Conservation (phyloP, 352 stramenopile genomes). For the Globisporangium polare region DNA sequence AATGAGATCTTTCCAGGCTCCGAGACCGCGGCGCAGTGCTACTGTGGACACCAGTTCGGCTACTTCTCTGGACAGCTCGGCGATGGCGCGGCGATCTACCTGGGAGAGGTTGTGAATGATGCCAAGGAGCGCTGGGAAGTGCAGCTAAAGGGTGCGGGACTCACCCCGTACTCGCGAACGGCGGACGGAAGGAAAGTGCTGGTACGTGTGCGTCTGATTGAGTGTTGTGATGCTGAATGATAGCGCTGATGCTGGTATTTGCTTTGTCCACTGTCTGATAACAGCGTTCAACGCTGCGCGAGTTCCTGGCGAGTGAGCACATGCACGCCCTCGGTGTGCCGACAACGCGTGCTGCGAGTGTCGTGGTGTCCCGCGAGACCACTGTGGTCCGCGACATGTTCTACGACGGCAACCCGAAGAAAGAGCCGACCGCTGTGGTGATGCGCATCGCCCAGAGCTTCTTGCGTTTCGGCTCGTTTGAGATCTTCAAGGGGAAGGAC, state of each 20-base stretch:
- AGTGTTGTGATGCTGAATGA: slow-evolving; percentile 2
- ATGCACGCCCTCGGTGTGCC: slow-evolving; percentile 94
- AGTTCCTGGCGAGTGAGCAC: slow-evolving; percentile 96
- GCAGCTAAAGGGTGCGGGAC: slow-evolving; percentile 95
- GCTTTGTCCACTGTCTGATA: neutral
- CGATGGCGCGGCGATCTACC: slow-evolving; percentile 87
- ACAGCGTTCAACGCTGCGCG: slow-evolving; percentile 92
- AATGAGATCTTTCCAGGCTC: slow-evolving; percentile 75
- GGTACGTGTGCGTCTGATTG: slow-evolving; percentile 3
- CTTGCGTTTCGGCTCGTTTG: slow-evolving; percentile 94
- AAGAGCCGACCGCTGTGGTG: slow-evolving; percentile 83
- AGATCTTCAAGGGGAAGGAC: slow-evolving; percentile 91
- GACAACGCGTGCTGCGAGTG: slow-evolving; percentile 90
- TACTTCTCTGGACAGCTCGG: slow-evolving; percentile 91
- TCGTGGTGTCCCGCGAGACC: slow-evolving; percentile 68
- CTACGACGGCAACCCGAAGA: slow-evolving; percentile 66
- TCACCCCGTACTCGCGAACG: slow-evolving; percentile 93
- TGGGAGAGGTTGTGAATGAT: slow-evolving; percentile 75
- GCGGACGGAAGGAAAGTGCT: slow-evolving; percentile 92
- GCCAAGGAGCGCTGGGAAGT: slow-evolving; percentile 85
- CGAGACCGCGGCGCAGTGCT: slow-evolving; percentile 84
- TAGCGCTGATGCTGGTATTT: neutral
- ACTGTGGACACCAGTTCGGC: slow-evolving; percentile 91
- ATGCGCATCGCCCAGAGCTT: slow-evolving; percentile 91
- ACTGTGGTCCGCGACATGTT: slow-evolving; percentile 84